Evolutionary conservation across 345 rosid genomes (phyloP).

Genomic region (Kandelia obovata): DNA sequence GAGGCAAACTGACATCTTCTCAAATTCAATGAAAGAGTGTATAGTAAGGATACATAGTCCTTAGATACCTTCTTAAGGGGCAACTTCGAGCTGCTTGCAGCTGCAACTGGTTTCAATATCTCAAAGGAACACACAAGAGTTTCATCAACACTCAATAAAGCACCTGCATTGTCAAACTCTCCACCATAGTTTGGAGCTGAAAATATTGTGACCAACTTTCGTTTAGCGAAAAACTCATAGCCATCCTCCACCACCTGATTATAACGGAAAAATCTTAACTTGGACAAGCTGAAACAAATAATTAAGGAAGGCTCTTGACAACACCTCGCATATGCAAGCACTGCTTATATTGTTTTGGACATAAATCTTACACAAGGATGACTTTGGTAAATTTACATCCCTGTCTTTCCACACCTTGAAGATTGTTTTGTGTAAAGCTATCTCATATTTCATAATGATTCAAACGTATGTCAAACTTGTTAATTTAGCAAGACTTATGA

Average conservation of each 20-base stretch:
- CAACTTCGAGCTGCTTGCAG: slow-evolving; percentile 35
- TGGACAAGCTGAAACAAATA: not conserved
- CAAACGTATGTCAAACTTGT: not conserved
- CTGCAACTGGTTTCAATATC: slow-evolving; percentile 72
- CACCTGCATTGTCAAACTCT: slow-evolving; percentile 98
- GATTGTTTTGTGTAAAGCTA: not conserved
- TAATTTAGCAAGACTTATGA: not conserved
- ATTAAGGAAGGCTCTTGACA: not conserved
- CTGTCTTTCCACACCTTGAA: not conserved
- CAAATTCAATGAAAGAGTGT: too few species aligned
- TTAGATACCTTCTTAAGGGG: slow-evolving; percentile 67
- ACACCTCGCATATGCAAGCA: not conserved
- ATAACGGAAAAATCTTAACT: slow-evolving; percentile 11
- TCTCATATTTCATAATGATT: not conserved
- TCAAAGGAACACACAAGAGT: slow-evolving; percentile 85
- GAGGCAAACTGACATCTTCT: not conserved
- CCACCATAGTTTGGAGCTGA: slow-evolving; percentile 99
- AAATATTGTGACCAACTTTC: slow-evolving; percentile 87
- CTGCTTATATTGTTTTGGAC: not conserved
- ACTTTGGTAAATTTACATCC: not conserved
- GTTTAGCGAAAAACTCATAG: slow-evolving; percentile 84
- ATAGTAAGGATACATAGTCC: not conserved
- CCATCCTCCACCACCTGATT: slow-evolving; percentile 98
- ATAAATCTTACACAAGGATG: not conserved
- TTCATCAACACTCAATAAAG: slow-evolving; percentile 80